Conservation (phyloP, 768 basidiomycete genomes). For the Rhizopogon sp. region DNA sequence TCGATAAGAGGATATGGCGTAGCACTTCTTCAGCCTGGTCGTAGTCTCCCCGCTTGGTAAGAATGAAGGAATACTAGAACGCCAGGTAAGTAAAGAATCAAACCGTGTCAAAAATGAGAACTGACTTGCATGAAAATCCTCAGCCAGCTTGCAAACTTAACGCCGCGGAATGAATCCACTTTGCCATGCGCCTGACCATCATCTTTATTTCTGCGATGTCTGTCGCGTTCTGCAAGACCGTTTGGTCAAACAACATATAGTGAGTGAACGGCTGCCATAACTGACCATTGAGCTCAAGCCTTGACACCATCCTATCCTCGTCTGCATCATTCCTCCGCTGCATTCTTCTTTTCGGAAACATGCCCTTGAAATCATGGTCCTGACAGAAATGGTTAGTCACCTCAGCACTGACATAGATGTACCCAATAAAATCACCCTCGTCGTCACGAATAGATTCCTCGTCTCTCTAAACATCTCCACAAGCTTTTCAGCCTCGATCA, state of each 20-base stretch:
- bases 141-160: conserved; percentile 84
- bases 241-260: neutral
- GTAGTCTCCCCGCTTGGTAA: conserved; percentile 59
- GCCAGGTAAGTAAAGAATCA: neutral
- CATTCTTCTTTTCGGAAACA: conserved; percentile 51
- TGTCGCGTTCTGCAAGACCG: conserved; percentile 49
- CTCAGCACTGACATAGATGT: neutral
- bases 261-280: neutral
- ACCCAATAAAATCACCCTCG: conserved; percentile 51
- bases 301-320: conserved; percentile 68
- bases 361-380: conserved; percentile 60
- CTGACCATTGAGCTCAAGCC: conserved; percentile 71
- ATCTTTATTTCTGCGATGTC: conserved; percentile 42
- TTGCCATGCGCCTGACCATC: conserved; percentile 35
- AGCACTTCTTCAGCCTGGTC: conserved; percentile 71
- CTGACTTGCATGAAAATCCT: conserved; percentile 77
- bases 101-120: conserved; percentile 1
- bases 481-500: conserved; percentile 79
- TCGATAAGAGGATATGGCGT: conserved; percentile 69
- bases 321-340: conserved; percentile 47
- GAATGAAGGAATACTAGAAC: conserved; percentile 66
- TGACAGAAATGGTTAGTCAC: conserved; percentile 11
- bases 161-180: conserved; percentile 72
- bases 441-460: conserved; percentile 73
- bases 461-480: conserved; percentile 90